These are phyloP conservation scores for Ambispora gerdemannii DNA, from an alignment of 192 early-diverging fungal genomes.

Conservation along the genomic window DNA sequence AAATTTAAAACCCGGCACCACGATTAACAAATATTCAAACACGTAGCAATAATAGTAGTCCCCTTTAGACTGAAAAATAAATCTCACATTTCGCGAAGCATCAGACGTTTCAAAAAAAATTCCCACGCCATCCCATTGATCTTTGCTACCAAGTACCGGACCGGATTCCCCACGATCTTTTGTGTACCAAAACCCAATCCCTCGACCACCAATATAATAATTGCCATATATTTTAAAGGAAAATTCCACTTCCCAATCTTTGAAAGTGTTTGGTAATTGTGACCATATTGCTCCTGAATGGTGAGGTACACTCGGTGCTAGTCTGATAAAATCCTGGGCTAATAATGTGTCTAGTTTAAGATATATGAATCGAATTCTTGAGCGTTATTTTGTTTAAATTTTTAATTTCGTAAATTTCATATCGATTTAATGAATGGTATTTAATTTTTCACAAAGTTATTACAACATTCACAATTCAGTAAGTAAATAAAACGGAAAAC, in stretches of 20 bases:
- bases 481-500: too few relatives aligned
- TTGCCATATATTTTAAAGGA: constrained; percentile 58
- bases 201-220: constrained; percentile 62
- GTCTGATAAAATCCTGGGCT: constrained; percentile 50
- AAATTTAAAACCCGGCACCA: background rate
- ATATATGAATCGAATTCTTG: too few relatives aligned
- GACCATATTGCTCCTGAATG: constrained; percentile 62
- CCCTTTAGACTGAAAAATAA: too few relatives aligned
- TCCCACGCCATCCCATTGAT: constrained; percentile 64
- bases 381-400: constrained; percentile 12
- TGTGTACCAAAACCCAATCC: constrained; percentile 82
- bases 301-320: constrained; percentile 61
- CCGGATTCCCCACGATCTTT: constrained; percentile 51
- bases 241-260: constrained; percentile 72
- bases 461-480: too few relatives aligned
- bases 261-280: constrained; percentile 51
- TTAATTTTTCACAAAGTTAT: too few relatives aligned
- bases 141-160: constrained; percentile 61
- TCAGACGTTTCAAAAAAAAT: constrained; percentile 66
- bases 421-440: too few relatives aligned
- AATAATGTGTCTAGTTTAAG: constrained; percentile 37
- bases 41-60: background rate
- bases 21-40: background rate
- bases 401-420: background rate
- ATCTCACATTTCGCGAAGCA: constrained; percentile 37